A percentile compares a stretch with the other conserved stretches of the same genome.
These are phyloP conservation scores for Sugiyamaella castrensis DNA, from an alignment of 1,139 yeast genomes.

Conservation along the genomic window DNA sequence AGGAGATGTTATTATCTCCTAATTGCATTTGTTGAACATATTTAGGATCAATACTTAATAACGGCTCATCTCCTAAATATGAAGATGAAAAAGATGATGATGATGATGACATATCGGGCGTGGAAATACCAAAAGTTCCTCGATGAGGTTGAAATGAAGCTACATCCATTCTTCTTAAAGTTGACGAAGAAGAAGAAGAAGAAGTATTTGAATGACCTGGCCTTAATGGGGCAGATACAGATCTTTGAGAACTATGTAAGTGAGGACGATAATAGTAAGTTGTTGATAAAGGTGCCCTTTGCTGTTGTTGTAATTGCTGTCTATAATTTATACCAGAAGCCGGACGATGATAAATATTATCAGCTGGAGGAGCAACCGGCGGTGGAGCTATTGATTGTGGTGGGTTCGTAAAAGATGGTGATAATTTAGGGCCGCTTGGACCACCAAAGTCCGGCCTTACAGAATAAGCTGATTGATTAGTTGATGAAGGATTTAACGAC, in stretches of 20 bases:
- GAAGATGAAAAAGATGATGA: slow-evolving; percentile 4
- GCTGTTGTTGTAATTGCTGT: slow-evolving; percentile 1
- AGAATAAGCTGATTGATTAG: too few relatives aligned
- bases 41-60: slow-evolving; percentile 13
- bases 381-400: neutral
- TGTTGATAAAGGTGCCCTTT: slow-evolving; percentile 1
- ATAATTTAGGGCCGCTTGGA: too few relatives aligned
- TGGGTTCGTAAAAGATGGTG: too few relatives aligned
- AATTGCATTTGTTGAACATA: slow-evolving; percentile 15
- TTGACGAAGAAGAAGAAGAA: slow-evolving; percentile 1
- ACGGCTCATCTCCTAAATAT: slow-evolving; percentile 11
- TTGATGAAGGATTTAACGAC: neutral
- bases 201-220: slow-evolving; percentile 1
- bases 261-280: slow-evolving; percentile 1
- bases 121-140: slow-evolving; percentile 8
- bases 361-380: slow-evolving; percentile 9
- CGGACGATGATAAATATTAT: slow-evolving; percentile 11
- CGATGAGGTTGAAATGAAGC: slow-evolving; percentile 11
- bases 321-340: neutral
- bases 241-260: neutral
- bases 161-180: slow-evolving; percentile 14
- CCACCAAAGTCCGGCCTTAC: too few relatives aligned
- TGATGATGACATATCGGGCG: slow-evolving; percentile 8
- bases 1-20: slow-evolving; percentile 8
- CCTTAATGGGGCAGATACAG: slow-evolving; percentile 9